phyloP scores from a whole-genome alignment of 1,139 yeast species.

The Suhomyces kunorum region DNA sequence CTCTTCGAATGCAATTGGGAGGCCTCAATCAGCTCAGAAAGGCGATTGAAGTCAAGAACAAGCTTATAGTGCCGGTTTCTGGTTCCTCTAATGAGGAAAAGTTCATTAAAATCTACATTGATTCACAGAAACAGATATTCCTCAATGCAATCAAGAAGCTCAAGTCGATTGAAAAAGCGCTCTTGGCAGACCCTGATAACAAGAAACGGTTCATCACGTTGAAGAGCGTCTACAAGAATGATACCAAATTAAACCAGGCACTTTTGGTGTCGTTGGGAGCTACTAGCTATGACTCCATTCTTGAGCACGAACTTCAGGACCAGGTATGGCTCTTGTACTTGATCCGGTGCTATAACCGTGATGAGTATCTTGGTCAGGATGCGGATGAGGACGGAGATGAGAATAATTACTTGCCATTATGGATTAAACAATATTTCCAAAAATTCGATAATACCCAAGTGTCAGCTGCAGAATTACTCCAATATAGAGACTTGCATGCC shows the following conservation, averaged over 20 bases:
- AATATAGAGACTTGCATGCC: constrained; percentile 55
- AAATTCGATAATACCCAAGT: constrained; percentile 42
- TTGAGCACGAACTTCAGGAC: constrained; percentile 51
- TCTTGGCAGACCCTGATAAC: constrained; percentile 41
- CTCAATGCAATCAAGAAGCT: constrained; percentile 48
- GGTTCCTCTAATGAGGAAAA: constrained; percentile 24
- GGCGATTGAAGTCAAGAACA: constrained; percentile 52
- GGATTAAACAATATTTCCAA: constrained; percentile 49
- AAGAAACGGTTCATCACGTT: constrained; percentile 49
- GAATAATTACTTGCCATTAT: constrained; percentile 48
- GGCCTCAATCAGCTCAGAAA: constrained; percentile 58
- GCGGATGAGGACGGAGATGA: constrained; percentile 25
- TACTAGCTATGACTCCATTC: constrained; percentile 52
- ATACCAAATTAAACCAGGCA: constrained; percentile 55
- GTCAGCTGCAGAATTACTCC: constrained; percentile 53
- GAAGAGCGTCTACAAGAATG: constrained; percentile 58
- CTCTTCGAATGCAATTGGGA: constrained; percentile 56
- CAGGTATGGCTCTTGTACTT: constrained; percentile 65
- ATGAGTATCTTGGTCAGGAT: constrained; percentile 29
- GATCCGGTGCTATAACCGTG: constrained; percentile 56
- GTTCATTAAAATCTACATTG: constrained; percentile 21
- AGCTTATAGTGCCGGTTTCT: constrained; percentile 26
- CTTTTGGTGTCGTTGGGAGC: constrained; percentile 59
- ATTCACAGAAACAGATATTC: constrained; percentile 51
- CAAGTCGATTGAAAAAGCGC: constrained; percentile 51